phyloP scores from a whole-genome alignment of 306 rosid genomes.

The Corylus americana region DNA sequence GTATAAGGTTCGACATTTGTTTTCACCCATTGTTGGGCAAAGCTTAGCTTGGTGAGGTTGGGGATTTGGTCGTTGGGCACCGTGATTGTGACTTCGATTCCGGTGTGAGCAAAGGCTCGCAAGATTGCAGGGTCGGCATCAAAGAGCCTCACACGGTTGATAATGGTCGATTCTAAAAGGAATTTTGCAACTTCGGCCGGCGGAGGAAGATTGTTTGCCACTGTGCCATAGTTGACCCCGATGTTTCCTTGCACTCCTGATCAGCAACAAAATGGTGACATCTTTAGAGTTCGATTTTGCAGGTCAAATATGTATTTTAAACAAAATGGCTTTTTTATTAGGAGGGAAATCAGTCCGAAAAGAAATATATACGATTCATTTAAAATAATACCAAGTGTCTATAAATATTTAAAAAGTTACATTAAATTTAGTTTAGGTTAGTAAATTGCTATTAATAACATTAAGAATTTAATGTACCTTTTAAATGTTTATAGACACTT shows the following conservation, averaged over 20 bases:
- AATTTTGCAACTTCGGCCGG: conserved; percentile 57
- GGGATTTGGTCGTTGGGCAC: conserved; percentile 68
- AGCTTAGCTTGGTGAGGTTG: conserved; percentile 41
- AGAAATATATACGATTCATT: too few relatives aligned
- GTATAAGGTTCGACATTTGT: conserved; percentile 53
- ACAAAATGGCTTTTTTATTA: too few relatives aligned
- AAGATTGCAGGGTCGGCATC: conserved; percentile 54
- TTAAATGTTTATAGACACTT: too few relatives aligned
- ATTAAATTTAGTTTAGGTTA: too few relatives aligned
- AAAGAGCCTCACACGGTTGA: conserved; percentile 54
- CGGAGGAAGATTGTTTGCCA: conserved; percentile 71
- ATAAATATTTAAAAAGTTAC: too few relatives aligned
- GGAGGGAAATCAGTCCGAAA: too few relatives aligned
- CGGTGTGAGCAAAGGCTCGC: conserved; percentile 54
- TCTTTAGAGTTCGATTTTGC: not conserved
- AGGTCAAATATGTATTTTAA: too few relatives aligned
- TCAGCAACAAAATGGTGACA: not conserved
- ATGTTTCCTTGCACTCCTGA: conserved; percentile 48
- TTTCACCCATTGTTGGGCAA: conserved; percentile 58
- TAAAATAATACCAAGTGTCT: too few relatives aligned
- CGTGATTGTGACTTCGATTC: conserved; percentile 53
- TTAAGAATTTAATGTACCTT: too few relatives aligned
- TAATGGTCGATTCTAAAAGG: conserved; percentile 51
- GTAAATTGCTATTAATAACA: too few relatives aligned
- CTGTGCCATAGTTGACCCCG: conserved; percentile 78